phyloP scores from a whole-genome alignment of 306 rosid genomes.

The Cucurbita moschata region DNA sequence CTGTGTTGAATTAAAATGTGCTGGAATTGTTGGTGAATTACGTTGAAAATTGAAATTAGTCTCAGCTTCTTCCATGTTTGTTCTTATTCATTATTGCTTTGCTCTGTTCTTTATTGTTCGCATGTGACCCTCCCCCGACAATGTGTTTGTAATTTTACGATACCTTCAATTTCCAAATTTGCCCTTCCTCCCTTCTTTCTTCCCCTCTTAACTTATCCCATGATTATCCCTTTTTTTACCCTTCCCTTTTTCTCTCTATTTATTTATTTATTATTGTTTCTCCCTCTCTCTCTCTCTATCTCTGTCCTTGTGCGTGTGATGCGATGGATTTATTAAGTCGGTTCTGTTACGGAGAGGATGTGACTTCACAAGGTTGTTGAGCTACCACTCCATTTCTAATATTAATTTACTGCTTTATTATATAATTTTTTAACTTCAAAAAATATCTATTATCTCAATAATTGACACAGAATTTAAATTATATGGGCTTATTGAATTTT shows the following conservation, averaged over 20 bases:
- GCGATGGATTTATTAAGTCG: background rate
- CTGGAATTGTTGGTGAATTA: conserved; percentile 1
- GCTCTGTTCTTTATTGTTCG: background rate
- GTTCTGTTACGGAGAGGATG: background rate
- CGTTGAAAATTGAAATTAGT: background rate
- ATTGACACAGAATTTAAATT: no score
- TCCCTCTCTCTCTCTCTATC: background rate
- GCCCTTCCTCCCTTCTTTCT: background rate
- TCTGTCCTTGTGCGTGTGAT: no score
- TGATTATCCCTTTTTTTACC: no score
- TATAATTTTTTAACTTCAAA: no score
- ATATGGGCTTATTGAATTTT: no score
- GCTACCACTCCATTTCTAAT: background rate
- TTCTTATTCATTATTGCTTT: background rate
- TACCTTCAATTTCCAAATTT: background rate
- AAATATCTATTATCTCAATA: no score
- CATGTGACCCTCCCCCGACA: conserved; percentile 1
- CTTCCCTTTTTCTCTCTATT: no score
- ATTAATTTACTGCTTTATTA: no score
- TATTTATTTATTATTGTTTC: no score
- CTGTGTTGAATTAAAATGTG: background rate
- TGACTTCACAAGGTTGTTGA: background rate
- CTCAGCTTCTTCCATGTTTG: no score
- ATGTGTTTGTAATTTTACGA: background rate
- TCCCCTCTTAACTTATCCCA: background rate